Evolutionary conservation across 1,139 yeast genomes (phyloP).

Genomic region (Schwanniomyces etchellsii): DNA sequence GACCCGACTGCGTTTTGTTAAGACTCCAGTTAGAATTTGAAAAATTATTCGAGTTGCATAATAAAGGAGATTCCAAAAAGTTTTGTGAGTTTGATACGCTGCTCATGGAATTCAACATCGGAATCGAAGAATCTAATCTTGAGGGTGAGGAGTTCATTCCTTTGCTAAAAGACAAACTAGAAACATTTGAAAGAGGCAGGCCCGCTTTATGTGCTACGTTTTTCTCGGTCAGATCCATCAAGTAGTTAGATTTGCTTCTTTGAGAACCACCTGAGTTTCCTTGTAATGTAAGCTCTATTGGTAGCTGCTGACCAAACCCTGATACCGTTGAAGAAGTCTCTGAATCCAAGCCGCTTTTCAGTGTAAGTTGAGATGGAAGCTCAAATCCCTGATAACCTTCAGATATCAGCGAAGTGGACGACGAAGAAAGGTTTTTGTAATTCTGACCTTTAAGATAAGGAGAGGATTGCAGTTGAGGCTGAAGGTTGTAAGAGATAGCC

Average conservation of each 20-base stretch:
- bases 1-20: background rate
- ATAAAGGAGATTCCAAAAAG: background rate
- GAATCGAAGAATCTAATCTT: background rate
- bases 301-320: background rate
- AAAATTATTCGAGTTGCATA: background rate
- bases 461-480: background rate
- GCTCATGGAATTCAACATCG: background rate
- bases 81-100: constrained; percentile 1
- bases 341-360: background rate
- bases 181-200: background rate
- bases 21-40: background rate
- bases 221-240: background rate
- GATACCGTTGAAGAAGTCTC: constrained; percentile 1
- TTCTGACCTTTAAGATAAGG: background rate
- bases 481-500: too few relatives aligned
- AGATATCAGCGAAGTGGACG: too few relatives aligned
- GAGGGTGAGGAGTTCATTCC: background rate
- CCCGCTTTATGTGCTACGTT: too few relatives aligned
- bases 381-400: too few relatives aligned
- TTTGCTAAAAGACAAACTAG: background rate
- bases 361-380: background rate
- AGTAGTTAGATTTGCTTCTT: background rate
- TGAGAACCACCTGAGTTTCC: background rate
- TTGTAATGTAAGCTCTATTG: background rate
- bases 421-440: background rate